Evolutionary conservation across 2,329 filamentous ascomycete species (phyloP), one percentile per base, ranked within the genome.

Genomic region (Monosporascus sp.): DNA sequence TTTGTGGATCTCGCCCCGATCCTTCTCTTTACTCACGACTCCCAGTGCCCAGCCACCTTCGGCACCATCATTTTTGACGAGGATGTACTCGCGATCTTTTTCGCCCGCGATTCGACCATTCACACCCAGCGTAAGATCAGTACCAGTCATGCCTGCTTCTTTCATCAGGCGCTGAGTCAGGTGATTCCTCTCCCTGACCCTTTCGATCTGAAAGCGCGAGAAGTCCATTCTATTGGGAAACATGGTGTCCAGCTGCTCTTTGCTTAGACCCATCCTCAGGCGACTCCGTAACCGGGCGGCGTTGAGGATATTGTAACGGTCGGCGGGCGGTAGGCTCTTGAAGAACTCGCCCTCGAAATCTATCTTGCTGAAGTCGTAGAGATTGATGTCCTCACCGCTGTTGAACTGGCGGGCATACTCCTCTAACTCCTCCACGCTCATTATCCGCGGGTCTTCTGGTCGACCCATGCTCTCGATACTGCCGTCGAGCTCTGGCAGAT

Each of bases 221-320:
- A 99, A 99, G 1, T 88, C 94, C 91, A 99, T 97, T 25, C 94
- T 84, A 68, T 99, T 88, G 0, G 94, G 93, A 67, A 99, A 99
- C 94, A 99, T 99, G 46, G 80, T 83, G 60, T 97, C 92, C 15
- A 99, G 73, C 70, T 99, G 94, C 59, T 99, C 93, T 70, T 97
- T 97, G 52, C 90, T 96, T 63, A 96, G 82, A 0, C 94, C 94
- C 93, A 99, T 96, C 66, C 94, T 84, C 64, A 99, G 76, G 50
- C 94, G 81, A 68, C 90, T 96, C 52, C 94, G 80, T 56, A 99
- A 68, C 56, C 94, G 81, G 2, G 95, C 94, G 1, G 95, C 94
- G 66, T 99, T 99, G 22, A 99, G 74, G 50, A 99, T 99, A 63
- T 97, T 97, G 75, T 99, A 99, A 48, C 93, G 84, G 73, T 99